Base-by-base conservation (phyloP, 805 yeast genomes). In the Wickerhamiella azyma region DNA sequence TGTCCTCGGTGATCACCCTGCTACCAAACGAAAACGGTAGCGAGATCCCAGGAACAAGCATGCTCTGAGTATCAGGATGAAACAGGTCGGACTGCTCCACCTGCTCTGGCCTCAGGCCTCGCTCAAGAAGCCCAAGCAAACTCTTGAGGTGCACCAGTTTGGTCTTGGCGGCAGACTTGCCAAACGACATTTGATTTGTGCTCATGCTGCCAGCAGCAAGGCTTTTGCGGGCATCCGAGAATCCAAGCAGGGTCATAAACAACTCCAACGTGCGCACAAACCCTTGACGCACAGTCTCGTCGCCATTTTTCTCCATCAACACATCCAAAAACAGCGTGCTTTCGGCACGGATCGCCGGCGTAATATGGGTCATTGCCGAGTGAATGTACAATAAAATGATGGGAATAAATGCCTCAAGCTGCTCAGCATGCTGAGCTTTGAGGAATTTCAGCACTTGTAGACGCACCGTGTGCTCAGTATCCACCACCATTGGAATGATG, bases 331-430 rank as follows among this genome's bases (percentile, higher is more conserved):
- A 83, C 48, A 71, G 74, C 0, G 89, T 75, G 1, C 94, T 76
- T 49, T 83, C 86, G 39, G 75, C 74, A 46, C 95, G 72, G 24
- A 92, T 77, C 3, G 76, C 77, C 1, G 85, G 78, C 26, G 73
- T 73, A 36, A 92, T 81, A 60, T 92, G 96, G 14, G 96, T 82
- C 96, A 92, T 89, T 2, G 95, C 94, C 44, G 89, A 80, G 54
- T 81, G 82, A 14, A 89, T 69, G 59, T 81, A 88, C 26, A 89
- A 68, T n/a, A 82, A 71, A 14, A 68, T 46, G 18, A 53, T 45
- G 19, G 54, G 39, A 4, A 56, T 49, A 45, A 67, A 66, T 13
- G 46, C 81, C 58, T 17, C 72, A 19, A 60, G 43, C n/a, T 44
- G 49, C n/a, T 18, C 41, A 4, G 48, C 45, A 10, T 52, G 53